Evolutionary conservation across 306 rosid genomes (phyloP).

Genomic region (Lupinus albus): DNA sequence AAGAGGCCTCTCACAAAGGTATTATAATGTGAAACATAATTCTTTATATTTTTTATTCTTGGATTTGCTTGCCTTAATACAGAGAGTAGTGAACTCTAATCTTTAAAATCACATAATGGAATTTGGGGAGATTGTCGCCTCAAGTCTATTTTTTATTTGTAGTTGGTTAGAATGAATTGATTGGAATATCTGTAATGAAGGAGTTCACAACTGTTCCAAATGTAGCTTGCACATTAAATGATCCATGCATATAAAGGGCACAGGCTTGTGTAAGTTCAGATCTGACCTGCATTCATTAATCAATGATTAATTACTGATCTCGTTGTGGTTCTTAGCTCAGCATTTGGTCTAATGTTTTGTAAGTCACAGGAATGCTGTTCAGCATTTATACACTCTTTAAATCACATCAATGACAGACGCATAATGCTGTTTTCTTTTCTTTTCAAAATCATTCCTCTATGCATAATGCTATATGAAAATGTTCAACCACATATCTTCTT

Average conservation of each 20-base stretch:
- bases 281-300: slow-evolving; percentile 14
- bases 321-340: slow-evolving; percentile 23
- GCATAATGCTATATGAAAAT: background rate
- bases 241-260: slow-evolving; percentile 3
- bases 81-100: slow-evolving; percentile 18
- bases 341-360: slow-evolving; percentile 4
- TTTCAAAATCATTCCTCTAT: slow-evolving; percentile 1
- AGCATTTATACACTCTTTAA: background rate
- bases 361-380: slow-evolving; percentile 1
- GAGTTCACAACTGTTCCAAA: slow-evolving; percentile 21
- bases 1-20: slow-evolving; percentile 33
- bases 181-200: slow-evolving; percentile 15
- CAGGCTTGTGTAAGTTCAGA: slow-evolving; percentile 10
- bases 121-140: slow-evolving; percentile 18
- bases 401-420: background rate
- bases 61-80: slow-evolving; percentile 4
- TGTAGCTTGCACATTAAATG: background rate
- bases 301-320: slow-evolving; percentile 15
- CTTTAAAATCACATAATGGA: slow-evolving; percentile 26
- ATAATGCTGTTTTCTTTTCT: slow-evolving; percentile 6
- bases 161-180: slow-evolving; percentile 20
- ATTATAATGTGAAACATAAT: slow-evolving; percentile 13
- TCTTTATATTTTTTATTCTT: slow-evolving; percentile 12
- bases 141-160: slow-evolving; percentile 10
- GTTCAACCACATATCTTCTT: slow-evolving; percentile 24